Base-by-base conservation (phyloP, 2,329 filamentous ascomycete species). In the Botrytis medusae region DNA sequence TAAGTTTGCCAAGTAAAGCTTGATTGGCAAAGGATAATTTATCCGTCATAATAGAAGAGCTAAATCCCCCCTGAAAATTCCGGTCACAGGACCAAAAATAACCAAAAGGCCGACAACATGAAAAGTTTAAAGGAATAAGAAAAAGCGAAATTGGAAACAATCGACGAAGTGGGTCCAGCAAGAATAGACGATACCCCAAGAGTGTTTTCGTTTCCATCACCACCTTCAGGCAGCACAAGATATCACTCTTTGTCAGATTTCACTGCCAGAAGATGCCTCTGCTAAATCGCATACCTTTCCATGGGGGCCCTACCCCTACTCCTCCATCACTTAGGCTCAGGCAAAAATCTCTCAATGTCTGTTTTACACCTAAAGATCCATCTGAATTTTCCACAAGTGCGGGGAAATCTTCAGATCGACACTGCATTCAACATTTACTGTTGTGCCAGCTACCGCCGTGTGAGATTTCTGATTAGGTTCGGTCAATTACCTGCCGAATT, bases 11-110 rank as follows among this genome's bases (percentile, higher is more conserved):
- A 67, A 46, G 48, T 32, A 22, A 44, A 51, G 25, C 34, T 40
- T 46, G 5, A 44, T 71, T 54, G 59, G 60, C 12, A n/a, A 54
- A 51, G 44, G 69, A 64, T 54, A 46, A 72, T 67, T 72, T 72
- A 46, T 64, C n/a, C 70, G 22, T 40, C n/a, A 67, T 44, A 4
- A 57, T 57, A n/a, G 44, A 64, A 46, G 8, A 48, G 32, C 61
- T 67, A 37, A 29, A 37, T 59, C 57, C 44, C 61, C 37, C 60
- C 22, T 51, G 18, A 51, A 34, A 46, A 32, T 25, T 67, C 2
- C 18, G 29, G 37, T 46, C 70, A 59, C 40, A 67, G 34, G n/a
- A 72, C n/a, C n/a, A 42, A 46, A 34, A 22, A 29, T 2, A 59
- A 67, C 18, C 14, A 67, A 40, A 54, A 37, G 1, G 18, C 37